phyloP scores from a whole-genome alignment of 306 rosid species.

The Prunus mira region DNA sequence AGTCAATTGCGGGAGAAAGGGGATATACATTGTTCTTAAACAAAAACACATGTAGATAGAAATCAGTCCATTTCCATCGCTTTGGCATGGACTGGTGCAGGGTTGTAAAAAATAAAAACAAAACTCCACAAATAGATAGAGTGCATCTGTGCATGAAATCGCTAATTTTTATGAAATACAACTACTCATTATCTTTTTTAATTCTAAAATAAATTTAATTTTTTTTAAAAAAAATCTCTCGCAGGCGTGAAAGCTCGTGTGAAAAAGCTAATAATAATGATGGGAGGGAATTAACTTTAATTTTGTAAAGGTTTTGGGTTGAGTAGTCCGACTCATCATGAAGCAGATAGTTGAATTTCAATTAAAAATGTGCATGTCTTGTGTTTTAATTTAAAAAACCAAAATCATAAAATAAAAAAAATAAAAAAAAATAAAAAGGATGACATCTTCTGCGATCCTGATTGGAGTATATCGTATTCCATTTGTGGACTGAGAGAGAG shows the following conservation, averaged over 20 bases:
- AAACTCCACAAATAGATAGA: neutral
- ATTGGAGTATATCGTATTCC: neutral
- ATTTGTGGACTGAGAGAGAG: no score
- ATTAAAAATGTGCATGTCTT: neutral
- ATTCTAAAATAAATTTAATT: no score
- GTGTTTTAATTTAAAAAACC: neutral
- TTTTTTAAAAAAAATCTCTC: no score
- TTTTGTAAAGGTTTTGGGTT: neutral
- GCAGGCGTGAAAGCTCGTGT: fast-evolving
- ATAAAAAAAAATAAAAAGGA: no score
- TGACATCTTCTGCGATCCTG: neutral
- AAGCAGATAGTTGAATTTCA: neutral
- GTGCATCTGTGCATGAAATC: neutral
- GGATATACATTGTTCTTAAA: neutral
- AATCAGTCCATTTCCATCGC: neutral
- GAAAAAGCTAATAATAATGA: no score
- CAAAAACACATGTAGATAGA: neutral
- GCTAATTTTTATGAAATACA: no score
- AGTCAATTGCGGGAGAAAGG: neutral
- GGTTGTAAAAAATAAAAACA: neutral
- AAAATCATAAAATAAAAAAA: neutral
- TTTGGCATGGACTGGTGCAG: neutral
- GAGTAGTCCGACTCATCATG: neutral
- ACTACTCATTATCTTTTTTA: no score
- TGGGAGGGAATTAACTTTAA: no score